These are phyloP conservation scores for Lantana camara DNA, from an alignment of 257 asterid species.

Conservation along the genomic window DNA sequence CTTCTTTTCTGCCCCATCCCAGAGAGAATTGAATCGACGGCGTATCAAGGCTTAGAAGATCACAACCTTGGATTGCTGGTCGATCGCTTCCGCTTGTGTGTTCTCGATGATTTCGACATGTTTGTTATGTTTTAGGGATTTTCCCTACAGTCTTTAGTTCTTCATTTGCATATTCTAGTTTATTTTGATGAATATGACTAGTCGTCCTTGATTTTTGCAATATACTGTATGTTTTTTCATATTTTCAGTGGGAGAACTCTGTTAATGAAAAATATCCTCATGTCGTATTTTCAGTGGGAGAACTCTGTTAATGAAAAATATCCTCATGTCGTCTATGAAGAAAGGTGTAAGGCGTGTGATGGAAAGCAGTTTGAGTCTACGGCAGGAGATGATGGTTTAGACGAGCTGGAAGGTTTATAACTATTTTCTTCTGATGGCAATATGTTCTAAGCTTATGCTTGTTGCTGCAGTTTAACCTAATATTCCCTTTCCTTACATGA, in stretches of 20 bases:
- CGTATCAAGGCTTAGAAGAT: too few relatives aligned
- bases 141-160: too few relatives aligned
- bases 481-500: neutral
- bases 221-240: too few relatives aligned
- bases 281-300: conserved; percentile 83
- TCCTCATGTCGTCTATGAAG: conserved; percentile 96
- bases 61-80: too few relatives aligned
- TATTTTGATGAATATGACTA: neutral
- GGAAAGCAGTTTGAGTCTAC: conserved; percentile 50
- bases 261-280: conserved; percentile 74
- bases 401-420: conserved; percentile 77
- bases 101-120: too few relatives aligned
- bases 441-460: too few relatives aligned
- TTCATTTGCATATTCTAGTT: neutral
- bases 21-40: too few relatives aligned
- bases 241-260: conserved; percentile 32
- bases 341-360: conserved; percentile 83
- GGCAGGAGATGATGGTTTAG: conserved; percentile 49
- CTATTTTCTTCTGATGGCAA: neutral
- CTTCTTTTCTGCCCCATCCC: too few relatives aligned
- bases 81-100: too few relatives aligned
- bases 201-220: neutral
- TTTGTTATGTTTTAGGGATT: too few relatives aligned
- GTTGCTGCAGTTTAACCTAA: neutral
- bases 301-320: conserved; percentile 73